Evolutionary conservation across 176 grass and related monocot species (phyloP), one percentile per base, ranked within the genome.

Genomic region (Phoenix roebelenii): DNA sequence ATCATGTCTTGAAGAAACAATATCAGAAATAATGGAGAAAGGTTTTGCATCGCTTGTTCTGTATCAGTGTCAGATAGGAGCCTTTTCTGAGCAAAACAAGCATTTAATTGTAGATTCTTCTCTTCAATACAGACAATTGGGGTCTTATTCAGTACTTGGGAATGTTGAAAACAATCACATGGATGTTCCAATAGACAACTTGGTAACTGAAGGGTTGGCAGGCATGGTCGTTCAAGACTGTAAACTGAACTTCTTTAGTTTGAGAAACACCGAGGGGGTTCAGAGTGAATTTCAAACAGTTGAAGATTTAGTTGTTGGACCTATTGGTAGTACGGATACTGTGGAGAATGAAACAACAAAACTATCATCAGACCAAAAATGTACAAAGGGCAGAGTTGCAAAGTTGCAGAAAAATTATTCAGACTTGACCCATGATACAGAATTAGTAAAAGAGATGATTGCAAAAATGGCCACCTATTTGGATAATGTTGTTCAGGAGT

Each of bases 1-100:
- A 66, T 68, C 68, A 65, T 73, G 80, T 75, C 54, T 82, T 59
- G 35, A 61, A 23, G 79, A 65, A 24, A 24, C 67, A 52, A 71
- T 63, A 54, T 74, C 79, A 55, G 61, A 75, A 54, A 22, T 78
- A 79, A 50, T 53, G 61, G 74, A 72, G 57, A 82, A 72, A 63
- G 52, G 50, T 51, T 50, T 50, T 50, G 5, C 10, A 6, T 64
- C 17, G 5, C 48, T 49, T 23, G 22, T 23, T 12, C 5, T 51
- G 20, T 6, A 51, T 50, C 61, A 64, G 44, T 50, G 48, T 64
- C 61, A 23, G 15, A 15, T 24, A 24, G 61, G 22, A 23, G 18
- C 61, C 14, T 64, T 51, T 22, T 16, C 23, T 30, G 52, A 72
- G 57, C 66, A 82, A 25, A 23, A 72, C 15, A 67, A 72, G 29